Evolutionary conservation across 2,329 filamentous ascomycete genomes (phyloP), one percentile per base, ranked within the genome.

Genomic region (Pyricularia pennisetigena): DNA sequence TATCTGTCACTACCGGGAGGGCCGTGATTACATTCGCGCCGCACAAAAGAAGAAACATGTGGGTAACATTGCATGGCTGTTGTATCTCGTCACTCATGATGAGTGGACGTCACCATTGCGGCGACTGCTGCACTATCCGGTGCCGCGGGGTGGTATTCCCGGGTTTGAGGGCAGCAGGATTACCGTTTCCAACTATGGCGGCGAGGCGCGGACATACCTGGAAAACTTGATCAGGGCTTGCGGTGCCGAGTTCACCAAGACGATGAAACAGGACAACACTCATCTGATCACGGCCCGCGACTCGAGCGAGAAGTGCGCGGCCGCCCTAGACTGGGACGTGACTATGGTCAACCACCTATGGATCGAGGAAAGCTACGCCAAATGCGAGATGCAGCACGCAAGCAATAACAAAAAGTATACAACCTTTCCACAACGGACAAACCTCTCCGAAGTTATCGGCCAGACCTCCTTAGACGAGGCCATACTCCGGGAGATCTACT

Each of bases 301-400:
- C 69, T 88, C 88, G 68, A 96, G 94, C 74, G 95, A 98, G 75
- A 99, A 99, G 78, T 97, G 92, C 76, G 89, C 90, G 54, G 95
- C 95, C 1, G 95, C 95, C 0, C 86, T 88, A 70, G 95, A 98
- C 79, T 99, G 95, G 95, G 90, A 90, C 67, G 89, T 98, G 68
- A 82, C 93, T 68, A 90, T 97, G 73, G 82, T 97, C 73, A 99
- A 98, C 76, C 95, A 99, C 76, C 83, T 99, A 0, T 99, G 95
- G 95, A 85, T 99, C 64, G 95, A 99, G 78, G 95, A 99, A 75
- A 96, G 93, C 78, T 99, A 98, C 75, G 93, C 94, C 1, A 93
- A 91, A 76, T 97, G 93, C 81, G 85, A 91, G 74, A 81, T 90
- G 69, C 90, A 92, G 75, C 86, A 87, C 0, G 80, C 94, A 26